A percentile compares a stretch with the other conserved stretches of the same genome.
Conservation (phyloP, 2,329 filamentous ascomycete species). For the Chalaropsis ovoidea region DNA sequence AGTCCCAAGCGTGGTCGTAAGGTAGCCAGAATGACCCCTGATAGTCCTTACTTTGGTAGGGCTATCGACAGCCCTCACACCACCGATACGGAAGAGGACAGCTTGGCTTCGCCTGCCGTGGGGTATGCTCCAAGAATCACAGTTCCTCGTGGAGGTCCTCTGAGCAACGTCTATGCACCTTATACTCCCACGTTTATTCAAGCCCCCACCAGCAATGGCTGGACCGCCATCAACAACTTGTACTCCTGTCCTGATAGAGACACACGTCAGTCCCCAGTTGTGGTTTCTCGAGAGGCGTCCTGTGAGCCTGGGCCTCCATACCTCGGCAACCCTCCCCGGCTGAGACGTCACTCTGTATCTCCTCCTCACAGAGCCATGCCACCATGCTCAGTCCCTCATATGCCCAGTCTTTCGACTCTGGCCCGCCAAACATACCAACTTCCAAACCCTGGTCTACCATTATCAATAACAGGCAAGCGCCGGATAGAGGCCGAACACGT, state of each 20-base stretch:
- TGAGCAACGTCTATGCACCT: neutral
- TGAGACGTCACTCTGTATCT: constrained; percentile 15
- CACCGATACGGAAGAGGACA: constrained; percentile 36
- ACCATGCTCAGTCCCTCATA: neutral
- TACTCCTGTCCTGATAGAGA: neutral
- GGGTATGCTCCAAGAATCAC: neutral
- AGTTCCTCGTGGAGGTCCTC: neutral
- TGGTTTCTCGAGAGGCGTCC: constrained; percentile 21
- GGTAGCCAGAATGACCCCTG: neutral
- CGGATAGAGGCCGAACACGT: constrained; percentile 20
- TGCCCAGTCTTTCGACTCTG: neutral
- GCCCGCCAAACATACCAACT: neutral
- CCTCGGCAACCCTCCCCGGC: neutral
- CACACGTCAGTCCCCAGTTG: constrained; percentile 14
- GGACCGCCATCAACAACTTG: constrained; percentile 15
- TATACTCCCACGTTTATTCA: neutral
- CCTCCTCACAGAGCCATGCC: neutral
- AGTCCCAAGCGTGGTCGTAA: constrained; percentile 15
- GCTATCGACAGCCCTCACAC: constrained; percentile 33
- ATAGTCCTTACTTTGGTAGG: constrained; percentile 16
- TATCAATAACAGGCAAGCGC: constrained; percentile 10
- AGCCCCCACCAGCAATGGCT: constrained; percentile 18
- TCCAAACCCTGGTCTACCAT: neutral
- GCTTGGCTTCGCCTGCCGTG: constrained; percentile 23
- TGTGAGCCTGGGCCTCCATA: constrained; percentile 9